Evolutionary conservation across 2,329 filamentous ascomycete species (phyloP).

Genomic region (Cercospora sojina): DNA sequence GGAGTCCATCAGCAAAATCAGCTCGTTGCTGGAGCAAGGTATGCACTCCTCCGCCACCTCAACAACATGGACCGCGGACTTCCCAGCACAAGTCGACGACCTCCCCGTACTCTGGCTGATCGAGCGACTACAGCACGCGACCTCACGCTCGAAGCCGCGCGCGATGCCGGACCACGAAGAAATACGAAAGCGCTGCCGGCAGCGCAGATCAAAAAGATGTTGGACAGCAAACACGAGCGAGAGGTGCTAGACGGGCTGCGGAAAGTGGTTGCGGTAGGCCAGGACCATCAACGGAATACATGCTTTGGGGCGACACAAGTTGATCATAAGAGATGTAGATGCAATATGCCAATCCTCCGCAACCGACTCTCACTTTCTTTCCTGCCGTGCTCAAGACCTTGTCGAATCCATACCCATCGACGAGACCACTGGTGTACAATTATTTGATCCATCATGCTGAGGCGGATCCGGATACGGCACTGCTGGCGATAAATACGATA

Average conservation of each 20-base stretch:
- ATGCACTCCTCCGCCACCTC: conserved; percentile 42
- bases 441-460: conserved; percentile 97
- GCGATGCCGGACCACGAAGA: conserved; percentile 68
- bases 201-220: conserved; percentile 87
- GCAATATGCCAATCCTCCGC: conserved; percentile 89
- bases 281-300: background rate
- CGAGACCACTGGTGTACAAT: conserved; percentile 98
- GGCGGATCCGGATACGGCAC: conserved; percentile 88
- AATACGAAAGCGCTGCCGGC: conserved; percentile 67
- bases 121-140: conserved; percentile 69
- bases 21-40: conserved; percentile 93
- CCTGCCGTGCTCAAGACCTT: conserved; percentile 98
- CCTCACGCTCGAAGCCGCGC: conserved; percentile 94
- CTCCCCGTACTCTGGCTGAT: background rate
- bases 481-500: conserved; percentile 97
- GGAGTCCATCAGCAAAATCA: conserved; percentile 96
- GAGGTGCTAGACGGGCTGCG: conserved; percentile 91
- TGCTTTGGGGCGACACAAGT: background rate
- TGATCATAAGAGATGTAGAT: conserved; percentile 58
- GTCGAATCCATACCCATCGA: conserved; percentile 86
- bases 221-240: conserved; percentile 89
- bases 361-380: conserved; percentile 88
- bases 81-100: background rate
- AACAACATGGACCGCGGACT: conserved; percentile 25
- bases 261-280: conserved; percentile 76